phyloP scores from a whole-genome alignment of 768 basidiomycete species.

The Suillus weaverae region DNA sequence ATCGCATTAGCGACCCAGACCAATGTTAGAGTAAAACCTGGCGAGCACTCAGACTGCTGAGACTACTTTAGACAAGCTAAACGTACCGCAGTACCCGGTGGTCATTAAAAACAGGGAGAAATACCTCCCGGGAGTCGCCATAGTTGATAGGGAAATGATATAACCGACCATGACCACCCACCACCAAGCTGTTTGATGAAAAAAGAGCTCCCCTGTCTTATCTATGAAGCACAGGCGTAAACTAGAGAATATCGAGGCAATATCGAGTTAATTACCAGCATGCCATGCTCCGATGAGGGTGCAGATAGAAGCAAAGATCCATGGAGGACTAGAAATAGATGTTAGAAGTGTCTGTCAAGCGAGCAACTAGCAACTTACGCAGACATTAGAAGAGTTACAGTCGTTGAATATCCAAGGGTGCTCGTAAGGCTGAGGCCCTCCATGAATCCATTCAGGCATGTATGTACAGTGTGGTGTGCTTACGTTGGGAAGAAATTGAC shows the following conservation, averaged over 20 bases:
- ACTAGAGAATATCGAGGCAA: neutral
- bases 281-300: constrained; percentile 58
- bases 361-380: constrained; percentile 42
- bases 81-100: constrained; percentile 46
- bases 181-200: constrained; percentile 58
- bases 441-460: neutral
- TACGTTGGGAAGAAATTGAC: constrained; percentile 60
- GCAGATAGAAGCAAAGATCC: constrained; percentile 52
- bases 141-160: constrained; percentile 58
- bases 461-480: constrained; percentile 11
- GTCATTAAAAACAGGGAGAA: constrained; percentile 63
- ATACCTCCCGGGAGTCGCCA: constrained; percentile 53
- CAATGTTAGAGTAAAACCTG: constrained; percentile 44
- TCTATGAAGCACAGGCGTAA: constrained; percentile 32
- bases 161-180: constrained; percentile 62
- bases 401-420: constrained; percentile 63
- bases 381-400: constrained; percentile 55
- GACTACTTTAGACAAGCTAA: neutral
- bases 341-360: neutral
- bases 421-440: constrained; percentile 45
- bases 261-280: constrained; percentile 36
- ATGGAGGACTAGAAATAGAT: constrained; percentile 50
- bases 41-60: neutral
- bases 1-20: constrained; percentile 66
- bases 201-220: constrained; percentile 62